A percentile compares a stretch with the other conserved stretches of the same genome.
Conservation (phyloP, 2,329 filamentous ascomycete genomes). For the Pyrenophora graminea region DNA sequence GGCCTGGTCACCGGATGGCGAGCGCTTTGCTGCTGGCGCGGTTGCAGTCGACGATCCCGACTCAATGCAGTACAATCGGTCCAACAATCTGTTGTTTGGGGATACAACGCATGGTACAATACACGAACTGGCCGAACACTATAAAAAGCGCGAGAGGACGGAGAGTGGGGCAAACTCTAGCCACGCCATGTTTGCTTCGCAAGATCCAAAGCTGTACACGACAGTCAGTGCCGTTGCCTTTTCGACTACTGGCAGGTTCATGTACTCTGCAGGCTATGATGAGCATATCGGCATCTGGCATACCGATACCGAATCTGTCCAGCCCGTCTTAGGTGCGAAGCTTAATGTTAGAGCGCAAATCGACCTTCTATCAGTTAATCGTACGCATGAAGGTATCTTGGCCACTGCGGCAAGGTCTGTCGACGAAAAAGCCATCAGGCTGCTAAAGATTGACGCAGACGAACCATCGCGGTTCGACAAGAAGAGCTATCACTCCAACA, state of each 20-base stretch:
- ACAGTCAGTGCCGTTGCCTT: slow-evolving; percentile 62
- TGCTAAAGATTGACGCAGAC: slow-evolving; percentile 30
- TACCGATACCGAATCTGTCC: slow-evolving; percentile 30
- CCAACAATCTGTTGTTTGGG: slow-evolving; percentile 62
- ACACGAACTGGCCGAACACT: slow-evolving; percentile 60
- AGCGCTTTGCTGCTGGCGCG: slow-evolving; percentile 61
- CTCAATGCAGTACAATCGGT: slow-evolving; percentile 64
- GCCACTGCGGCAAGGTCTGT: slow-evolving; percentile 55
- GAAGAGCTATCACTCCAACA: slow-evolving; percentile 34
- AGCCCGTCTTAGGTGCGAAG: slow-evolving; percentile 22
- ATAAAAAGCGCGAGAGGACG: slow-evolving; percentile 48
- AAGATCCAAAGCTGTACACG: slow-evolving; percentile 59
- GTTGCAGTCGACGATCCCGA: slow-evolving; percentile 59
- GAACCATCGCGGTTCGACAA: slow-evolving; percentile 13
- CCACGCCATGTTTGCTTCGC: slow-evolving; percentile 52
- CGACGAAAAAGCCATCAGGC: slow-evolving; percentile 40
- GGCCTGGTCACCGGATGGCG: slow-evolving; percentile 61
- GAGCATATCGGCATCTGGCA: slow-evolving; percentile 52
- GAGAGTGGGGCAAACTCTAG: slow-evolving; percentile 49
- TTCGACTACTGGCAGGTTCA: slow-evolving; percentile 48
- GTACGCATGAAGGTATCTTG: slow-evolving; percentile 38
- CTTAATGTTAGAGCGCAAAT: slow-evolving; percentile 55
- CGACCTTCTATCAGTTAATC: slow-evolving; percentile 55
- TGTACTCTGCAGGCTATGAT: slow-evolving; percentile 63
- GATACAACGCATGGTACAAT: slow-evolving; percentile 49